Evolutionary conservation across 140 eudicot species (phyloP).

Genomic region (Bidens hawaiensis): DNA sequence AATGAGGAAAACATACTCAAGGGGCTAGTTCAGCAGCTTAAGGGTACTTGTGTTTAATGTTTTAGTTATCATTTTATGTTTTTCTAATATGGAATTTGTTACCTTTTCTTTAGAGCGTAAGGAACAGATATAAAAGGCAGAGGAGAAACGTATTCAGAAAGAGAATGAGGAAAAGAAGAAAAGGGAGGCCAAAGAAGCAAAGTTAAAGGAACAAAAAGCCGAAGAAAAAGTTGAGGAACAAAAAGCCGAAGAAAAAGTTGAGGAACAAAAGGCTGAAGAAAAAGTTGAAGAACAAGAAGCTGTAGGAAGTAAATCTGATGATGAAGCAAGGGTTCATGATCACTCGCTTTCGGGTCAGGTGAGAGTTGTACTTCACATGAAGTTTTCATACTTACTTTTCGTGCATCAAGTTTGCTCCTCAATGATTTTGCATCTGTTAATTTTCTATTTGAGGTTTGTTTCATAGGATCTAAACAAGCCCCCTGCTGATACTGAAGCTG

Average conservation of each 20-base stretch:
- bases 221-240: slow-evolving; percentile 42
- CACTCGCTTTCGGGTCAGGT: slow-evolving; percentile 49
- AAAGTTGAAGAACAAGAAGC: slow-evolving; percentile 35
- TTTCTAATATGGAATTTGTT: neutral
- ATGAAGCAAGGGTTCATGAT: slow-evolving; percentile 35
- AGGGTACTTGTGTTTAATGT: slow-evolving; percentile 48
- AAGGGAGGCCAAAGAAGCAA: slow-evolving; percentile 66
- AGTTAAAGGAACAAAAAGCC: slow-evolving; percentile 31
- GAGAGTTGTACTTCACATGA: slow-evolving; percentile 11
- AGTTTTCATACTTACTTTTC: neutral
- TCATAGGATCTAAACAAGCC: slow-evolving; percentile 43
- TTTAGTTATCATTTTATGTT: slow-evolving; percentile 8
- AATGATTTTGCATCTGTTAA: slow-evolving; percentile 8
- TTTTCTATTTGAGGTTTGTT: slow-evolving; percentile 19
- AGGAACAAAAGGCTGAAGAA: slow-evolving; percentile 31
- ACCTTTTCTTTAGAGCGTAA: slow-evolving; percentile 52
- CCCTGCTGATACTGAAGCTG: slow-evolving; percentile 28
- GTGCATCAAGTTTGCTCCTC: neutral
- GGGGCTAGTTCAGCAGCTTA: slow-evolving; percentile 82
- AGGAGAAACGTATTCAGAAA: slow-evolving; percentile 78
- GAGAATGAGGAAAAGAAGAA: slow-evolving; percentile 86
- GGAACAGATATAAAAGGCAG: slow-evolving; percentile 87
- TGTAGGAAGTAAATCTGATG: slow-evolving; percentile 27
- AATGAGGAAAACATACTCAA: slow-evolving; percentile 76
- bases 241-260: too few relatives aligned